These are phyloP conservation scores for Gliomastix tumulicola DNA, from an alignment of 2,329 filamentous ascomycete species.

Conservation along the genomic window DNA sequence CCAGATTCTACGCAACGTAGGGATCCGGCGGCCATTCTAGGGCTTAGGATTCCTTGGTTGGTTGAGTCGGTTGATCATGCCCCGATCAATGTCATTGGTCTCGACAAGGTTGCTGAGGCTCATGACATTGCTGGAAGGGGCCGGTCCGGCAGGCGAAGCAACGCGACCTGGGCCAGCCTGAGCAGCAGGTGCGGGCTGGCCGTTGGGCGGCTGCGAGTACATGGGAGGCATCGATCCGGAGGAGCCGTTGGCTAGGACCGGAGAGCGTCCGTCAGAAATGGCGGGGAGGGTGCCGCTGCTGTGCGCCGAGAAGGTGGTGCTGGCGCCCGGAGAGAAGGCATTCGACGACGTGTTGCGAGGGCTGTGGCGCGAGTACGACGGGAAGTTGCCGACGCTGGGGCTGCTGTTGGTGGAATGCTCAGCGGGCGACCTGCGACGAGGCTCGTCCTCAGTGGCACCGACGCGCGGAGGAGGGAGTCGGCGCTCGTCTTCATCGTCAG, in stretches of 20 bases:
- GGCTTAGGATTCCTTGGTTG: too few relatives aligned
- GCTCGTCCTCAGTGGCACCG: conserved; percentile 37
- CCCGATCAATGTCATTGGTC: conserved; percentile 46
- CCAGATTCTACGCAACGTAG: too few relatives aligned
- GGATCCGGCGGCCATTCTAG: too few relatives aligned
- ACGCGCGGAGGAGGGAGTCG: conserved; percentile 36
- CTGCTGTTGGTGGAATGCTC: conserved; percentile 41
- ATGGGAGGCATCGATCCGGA: too few relatives aligned
- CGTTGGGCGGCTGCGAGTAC: too few relatives aligned
- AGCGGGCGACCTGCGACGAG: conserved; percentile 42
- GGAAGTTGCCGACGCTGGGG: conserved; percentile 32
- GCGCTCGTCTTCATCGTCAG: conserved; percentile 31
- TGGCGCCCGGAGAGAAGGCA: too few relatives aligned
- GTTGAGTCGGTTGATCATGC: conserved; percentile 47
- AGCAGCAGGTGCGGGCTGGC: too few relatives aligned
- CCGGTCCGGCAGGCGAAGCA: too few relatives aligned
- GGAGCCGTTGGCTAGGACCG: too few relatives aligned
- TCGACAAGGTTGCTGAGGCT: conserved; percentile 45
- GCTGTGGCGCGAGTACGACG: conserved; percentile 25
- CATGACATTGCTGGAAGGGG: too few relatives aligned
- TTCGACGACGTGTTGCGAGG: conserved; percentile 30
- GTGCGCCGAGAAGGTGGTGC: neutral
- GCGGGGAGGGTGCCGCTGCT: neutral
- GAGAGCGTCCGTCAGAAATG: conserved; percentile 27
- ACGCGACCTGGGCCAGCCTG: too few relatives aligned